phyloP scores from a whole-genome alignment of 441 rosid genomes.

The California macrophylla region DNA sequence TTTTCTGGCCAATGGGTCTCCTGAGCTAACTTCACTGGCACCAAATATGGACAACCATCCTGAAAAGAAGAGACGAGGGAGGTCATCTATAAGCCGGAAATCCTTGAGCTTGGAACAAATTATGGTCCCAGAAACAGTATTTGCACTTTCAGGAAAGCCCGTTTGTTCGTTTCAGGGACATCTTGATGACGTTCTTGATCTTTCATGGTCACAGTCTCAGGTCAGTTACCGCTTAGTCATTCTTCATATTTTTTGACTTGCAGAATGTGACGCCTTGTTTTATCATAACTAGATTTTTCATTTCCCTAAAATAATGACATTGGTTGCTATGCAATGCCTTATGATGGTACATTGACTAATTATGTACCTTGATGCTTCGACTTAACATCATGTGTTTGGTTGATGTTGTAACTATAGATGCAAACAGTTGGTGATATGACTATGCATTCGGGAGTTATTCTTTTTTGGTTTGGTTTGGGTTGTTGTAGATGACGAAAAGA shows the following conservation, averaged over 20 bases:
- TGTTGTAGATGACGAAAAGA: not conserved
- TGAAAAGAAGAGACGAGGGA: slow-evolving; percentile 50
- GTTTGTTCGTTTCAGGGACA: slow-evolving; percentile 55
- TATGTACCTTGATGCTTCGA: not conserved
- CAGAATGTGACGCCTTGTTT: not conserved
- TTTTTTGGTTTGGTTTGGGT: not conserved
- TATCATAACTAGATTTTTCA: not conserved
- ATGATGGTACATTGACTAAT: not conserved
- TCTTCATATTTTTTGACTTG: not conserved
- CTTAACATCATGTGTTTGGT: not conserved
- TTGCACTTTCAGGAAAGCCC: slow-evolving; percentile 55
- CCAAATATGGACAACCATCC: slow-evolving; percentile 29
- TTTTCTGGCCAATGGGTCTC: slow-evolving; percentile 43
- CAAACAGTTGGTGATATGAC: not conserved
- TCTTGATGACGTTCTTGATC: slow-evolving; percentile 52
- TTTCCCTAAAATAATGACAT: not conserved
- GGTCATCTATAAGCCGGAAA: slow-evolving; percentile 59
- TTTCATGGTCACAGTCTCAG: slow-evolving; percentile 69
- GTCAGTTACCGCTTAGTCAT: slow-evolving; percentile 24
- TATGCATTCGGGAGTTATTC: not conserved
- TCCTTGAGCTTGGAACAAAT: slow-evolving; percentile 51
- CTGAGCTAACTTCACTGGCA: slow-evolving; percentile 38
- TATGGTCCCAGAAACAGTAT: slow-evolving; percentile 47
- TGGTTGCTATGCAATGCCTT: too few species aligned
- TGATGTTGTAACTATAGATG: not conserved